Percentiles rank a stretch among this genome's conserved stretches.
phyloP scores from a whole-genome alignment of 1,139 yeast species.

The Pichia sp. region DNA sequence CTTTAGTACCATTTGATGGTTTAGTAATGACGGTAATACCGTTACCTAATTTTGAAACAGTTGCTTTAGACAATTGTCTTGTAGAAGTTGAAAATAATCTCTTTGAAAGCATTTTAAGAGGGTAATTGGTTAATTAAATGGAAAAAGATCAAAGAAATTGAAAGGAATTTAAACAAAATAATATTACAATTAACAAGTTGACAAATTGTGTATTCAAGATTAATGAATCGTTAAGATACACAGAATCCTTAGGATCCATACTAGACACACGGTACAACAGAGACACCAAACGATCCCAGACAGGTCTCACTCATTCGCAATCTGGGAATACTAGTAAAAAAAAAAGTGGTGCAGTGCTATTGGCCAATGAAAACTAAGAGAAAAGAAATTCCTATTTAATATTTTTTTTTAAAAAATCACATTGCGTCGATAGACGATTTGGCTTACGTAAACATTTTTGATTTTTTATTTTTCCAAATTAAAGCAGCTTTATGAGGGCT shows the following conservation, averaged over 20 bases:
- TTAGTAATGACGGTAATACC: slow-evolving; percentile 72
- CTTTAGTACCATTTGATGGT: slow-evolving; percentile 49
- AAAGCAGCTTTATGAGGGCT: too few species aligned
- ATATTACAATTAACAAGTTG: too few species aligned
- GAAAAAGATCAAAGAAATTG: neutral
- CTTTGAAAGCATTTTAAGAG: slow-evolving; percentile 35
- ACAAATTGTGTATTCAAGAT: neutral
- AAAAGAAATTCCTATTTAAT: too few species aligned
- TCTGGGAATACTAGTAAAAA: too few species aligned
- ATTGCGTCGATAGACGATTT: neutral
- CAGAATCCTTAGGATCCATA: too few species aligned
- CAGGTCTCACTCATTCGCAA: too few species aligned
- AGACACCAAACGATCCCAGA: too few species aligned
- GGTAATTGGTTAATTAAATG: neutral
- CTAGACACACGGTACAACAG: too few species aligned
- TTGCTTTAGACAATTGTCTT: slow-evolving; percentile 47
- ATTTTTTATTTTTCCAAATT: too few species aligned
- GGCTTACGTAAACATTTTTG: too few species aligned
- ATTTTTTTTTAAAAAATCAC: too few species aligned
- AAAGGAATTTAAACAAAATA: too few species aligned
- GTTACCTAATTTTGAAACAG: slow-evolving; percentile 64
- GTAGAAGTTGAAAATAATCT: slow-evolving; percentile 50
- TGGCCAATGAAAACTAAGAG: neutral
- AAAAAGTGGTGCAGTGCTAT: neutral
- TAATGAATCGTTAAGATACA: neutral